Evolutionary conservation across 805 yeast genomes (phyloP).

Genomic region (Brettanomyces naardenensis): DNA sequence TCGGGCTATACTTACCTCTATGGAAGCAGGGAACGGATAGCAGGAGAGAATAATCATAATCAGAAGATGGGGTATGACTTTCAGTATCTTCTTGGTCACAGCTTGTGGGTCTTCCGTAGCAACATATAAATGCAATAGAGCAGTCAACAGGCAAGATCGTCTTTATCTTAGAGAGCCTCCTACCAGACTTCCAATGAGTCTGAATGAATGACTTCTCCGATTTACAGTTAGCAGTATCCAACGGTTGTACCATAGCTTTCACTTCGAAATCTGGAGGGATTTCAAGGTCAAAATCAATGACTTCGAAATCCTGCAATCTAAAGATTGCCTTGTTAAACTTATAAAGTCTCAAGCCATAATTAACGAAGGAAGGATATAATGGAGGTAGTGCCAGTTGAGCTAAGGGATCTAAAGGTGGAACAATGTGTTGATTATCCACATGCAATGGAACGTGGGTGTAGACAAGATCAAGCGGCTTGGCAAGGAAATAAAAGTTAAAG

Average conservation of each 20-base stretch:
- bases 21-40: constrained; percentile 72
- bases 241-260: constrained; percentile 45
- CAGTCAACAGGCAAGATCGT: constrained; percentile 70
- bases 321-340: constrained; percentile 75
- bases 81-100: constrained; percentile 27
- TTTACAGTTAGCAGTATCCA: constrained; percentile 29
- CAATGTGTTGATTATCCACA: constrained; percentile 74
- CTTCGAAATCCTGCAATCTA: constrained; percentile 64
- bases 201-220: constrained; percentile 60
- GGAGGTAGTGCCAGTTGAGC: constrained; percentile 79
- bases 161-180: constrained; percentile 68
- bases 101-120: constrained; percentile 39
- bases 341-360: constrained; percentile 46
- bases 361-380: constrained; percentile 74
- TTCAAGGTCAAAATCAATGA: constrained; percentile 68
- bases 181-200: constrained; percentile 57
- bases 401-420: constrained; percentile 74
- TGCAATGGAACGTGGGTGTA: constrained; percentile 83
- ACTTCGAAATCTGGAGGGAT: constrained; percentile 68
- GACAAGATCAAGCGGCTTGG: constrained; percentile 67
- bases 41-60: constrained; percentile 51
- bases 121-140: constrained; percentile 61
- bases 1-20: constrained; percentile 51
- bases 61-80: constrained; percentile 27
- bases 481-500: constrained; percentile 55